A percentile compares a stretch with the other conserved stretches of the same genome.
These are phyloP conservation scores for Laburnicola sp. DNA, from an alignment of 2,329 filamentous ascomycete species.

Conservation along the genomic window DNA sequence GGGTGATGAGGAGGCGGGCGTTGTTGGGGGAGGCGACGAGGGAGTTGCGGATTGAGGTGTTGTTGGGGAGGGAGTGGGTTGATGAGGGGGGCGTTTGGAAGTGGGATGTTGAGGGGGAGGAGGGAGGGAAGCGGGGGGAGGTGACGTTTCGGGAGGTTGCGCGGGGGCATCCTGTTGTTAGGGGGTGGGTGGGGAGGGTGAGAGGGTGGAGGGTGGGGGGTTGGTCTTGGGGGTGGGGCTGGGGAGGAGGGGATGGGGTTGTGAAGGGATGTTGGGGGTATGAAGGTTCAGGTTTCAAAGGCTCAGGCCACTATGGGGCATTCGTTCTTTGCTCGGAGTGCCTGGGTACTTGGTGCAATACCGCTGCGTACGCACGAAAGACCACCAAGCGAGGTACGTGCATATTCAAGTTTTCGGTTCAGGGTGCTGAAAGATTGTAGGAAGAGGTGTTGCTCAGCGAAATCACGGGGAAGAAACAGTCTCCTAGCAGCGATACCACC, in stretches of 20 bases:
- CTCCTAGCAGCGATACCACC: too few relatives aligned
- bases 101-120: conserved; percentile 56
- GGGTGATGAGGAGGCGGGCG: conserved; percentile 27
- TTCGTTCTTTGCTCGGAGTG: too few relatives aligned
- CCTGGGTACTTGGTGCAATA: too few relatives aligned
- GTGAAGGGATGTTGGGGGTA: conserved; percentile 10
- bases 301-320: too few relatives aligned
- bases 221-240: conserved; percentile 46
- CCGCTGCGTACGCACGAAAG: too few relatives aligned
- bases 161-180: conserved; percentile 66
- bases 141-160: conserved; percentile 55
- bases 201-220: conserved; percentile 48
- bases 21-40: conserved; percentile 53
- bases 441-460: too few relatives aligned
- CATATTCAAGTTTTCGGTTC: too few relatives aligned
- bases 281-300: too few relatives aligned
- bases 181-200: conserved; percentile 60
- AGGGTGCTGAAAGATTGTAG: too few relatives aligned
- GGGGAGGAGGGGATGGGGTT: conserved; percentile 40
- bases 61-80: conserved; percentile 71
- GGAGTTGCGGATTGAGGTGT: conserved; percentile 63
- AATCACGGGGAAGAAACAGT: too few relatives aligned
- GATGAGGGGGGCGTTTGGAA: conserved; percentile 71
- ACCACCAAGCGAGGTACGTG: too few relatives aligned
- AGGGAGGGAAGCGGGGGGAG: conserved; percentile 25